Percentiles rank a stretch among this genome's conserved stretches.
These are phyloP conservation scores for Medicago truncatula DNA, from an alignment of 306 rosid species.

Conservation along the genomic window MtrunA17r5.0-ANR NC_053042.1:18007501-18008000, in stretches of 20 bases:
- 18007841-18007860: too few species aligned
- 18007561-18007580: slow-evolving; percentile 79
- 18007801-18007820: not conserved
- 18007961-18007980: too few species aligned
- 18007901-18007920: too few species aligned
- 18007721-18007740: slow-evolving; percentile 65
- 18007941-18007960: too few species aligned
- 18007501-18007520: slow-evolving; percentile 80
- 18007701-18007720: slow-evolving; percentile 92
- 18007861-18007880: too few species aligned
- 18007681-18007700: slow-evolving; percentile 95
- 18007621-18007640: slow-evolving; percentile 70
- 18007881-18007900: too few species aligned
- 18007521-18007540: slow-evolving; percentile 51
- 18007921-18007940: too few species aligned
- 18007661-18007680: slow-evolving; percentile 79
- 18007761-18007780: slow-evolving; percentile 36
- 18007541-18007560: slow-evolving; percentile 73
- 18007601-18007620: slow-evolving; percentile 71
- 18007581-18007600: slow-evolving; percentile 68
- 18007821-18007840: too few species aligned
- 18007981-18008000: too few species aligned
- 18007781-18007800: not conserved
- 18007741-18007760: slow-evolving; percentile 57
- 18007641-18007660: slow-evolving; percentile 93